phyloP scores from a whole-genome alignment of 2,329 filamentous ascomycete genomes.

The Fusarium hainanense region DNA sequence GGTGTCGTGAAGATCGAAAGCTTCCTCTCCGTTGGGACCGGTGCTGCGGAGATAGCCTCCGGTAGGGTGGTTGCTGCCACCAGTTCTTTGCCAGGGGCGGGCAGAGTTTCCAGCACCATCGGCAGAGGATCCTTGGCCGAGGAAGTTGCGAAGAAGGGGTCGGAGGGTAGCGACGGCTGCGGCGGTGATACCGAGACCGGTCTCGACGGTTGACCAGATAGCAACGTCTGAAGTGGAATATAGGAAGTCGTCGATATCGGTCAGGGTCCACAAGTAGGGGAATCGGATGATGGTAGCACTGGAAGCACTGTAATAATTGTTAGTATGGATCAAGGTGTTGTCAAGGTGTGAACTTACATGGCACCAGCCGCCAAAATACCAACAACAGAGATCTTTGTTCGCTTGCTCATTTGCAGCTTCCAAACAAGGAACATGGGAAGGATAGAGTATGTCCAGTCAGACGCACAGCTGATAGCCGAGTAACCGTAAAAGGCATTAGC shows the following conservation, averaged over 20 bases:
- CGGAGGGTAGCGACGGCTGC: conserved; percentile 54
- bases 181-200: conserved; percentile 56
- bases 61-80: conserved; percentile 30
- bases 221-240: conserved; percentile 57
- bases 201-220: conserved; percentile 60
- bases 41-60: conserved; percentile 38
- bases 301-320: conserved; percentile 39
- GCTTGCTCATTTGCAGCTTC: conserved; percentile 54
- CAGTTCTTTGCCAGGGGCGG: conserved; percentile 34
- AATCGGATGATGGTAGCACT: conserved; percentile 58
- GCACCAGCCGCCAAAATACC: conserved; percentile 34
- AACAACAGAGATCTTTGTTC: conserved; percentile 53
- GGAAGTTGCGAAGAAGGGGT: conserved; percentile 13
- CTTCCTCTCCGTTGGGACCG: conserved; percentile 9
- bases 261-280: conserved; percentile 54
- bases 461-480: conserved; percentile 52
- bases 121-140: conserved; percentile 16
- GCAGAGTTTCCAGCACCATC: conserved; percentile 33
- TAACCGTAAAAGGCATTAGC: conserved; percentile 43
- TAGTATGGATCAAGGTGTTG: fast-evolving
- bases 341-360: background rate
- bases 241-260: conserved; percentile 54
- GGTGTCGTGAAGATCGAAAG: conserved; percentile 23
- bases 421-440: conserved; percentile 56
- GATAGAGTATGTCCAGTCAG: conserved; percentile 55